Conservation (phyloP, 2,329 filamentous ascomycete genomes). For the Zymoseptoria tritici region DNA sequence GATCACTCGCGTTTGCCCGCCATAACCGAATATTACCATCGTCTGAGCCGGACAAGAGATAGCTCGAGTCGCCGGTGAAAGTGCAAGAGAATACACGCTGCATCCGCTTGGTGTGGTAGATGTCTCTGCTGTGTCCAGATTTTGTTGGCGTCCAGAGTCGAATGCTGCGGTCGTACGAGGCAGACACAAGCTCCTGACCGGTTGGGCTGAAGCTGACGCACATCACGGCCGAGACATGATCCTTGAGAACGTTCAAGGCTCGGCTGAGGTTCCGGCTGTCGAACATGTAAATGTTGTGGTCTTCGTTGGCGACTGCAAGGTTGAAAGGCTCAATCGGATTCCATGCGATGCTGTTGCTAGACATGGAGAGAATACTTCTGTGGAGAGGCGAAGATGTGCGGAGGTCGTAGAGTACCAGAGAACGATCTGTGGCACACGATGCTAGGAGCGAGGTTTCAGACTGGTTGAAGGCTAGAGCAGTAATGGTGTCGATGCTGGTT, state of each 20-base stretch:
- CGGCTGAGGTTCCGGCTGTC: slow-evolving; percentile 88
- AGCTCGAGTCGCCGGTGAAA: slow-evolving; percentile 85
- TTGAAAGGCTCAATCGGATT: slow-evolving; percentile 98
- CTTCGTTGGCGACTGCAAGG: slow-evolving; percentile 86
- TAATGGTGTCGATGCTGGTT: slow-evolving; percentile 83
- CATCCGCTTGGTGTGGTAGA: slow-evolving; percentile 98
- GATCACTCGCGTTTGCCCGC: slow-evolving; percentile 75
- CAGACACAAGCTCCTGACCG: slow-evolving; percentile 85
- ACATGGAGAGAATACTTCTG: slow-evolving; percentile 73
- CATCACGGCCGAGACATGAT: slow-evolving; percentile 89
- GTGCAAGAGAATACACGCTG: slow-evolving; percentile 80
- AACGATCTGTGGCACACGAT: slow-evolving; percentile 76
- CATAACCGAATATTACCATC: slow-evolving; percentile 89
- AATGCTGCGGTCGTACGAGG: slow-evolving; percentile 80
- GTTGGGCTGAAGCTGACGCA: slow-evolving; percentile 93
- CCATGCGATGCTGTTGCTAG: slow-evolving; percentile 79
- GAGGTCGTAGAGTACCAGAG: slow-evolving; percentile 84
- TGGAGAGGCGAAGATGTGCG: slow-evolving; percentile 76
- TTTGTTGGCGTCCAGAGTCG: slow-evolving; percentile 71
- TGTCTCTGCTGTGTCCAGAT: slow-evolving; percentile 72
- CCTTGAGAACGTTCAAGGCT: slow-evolving; percentile 81
- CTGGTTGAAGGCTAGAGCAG: slow-evolving; percentile 80
- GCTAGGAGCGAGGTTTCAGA: slow-evolving; percentile 87
- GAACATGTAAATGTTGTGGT: slow-evolving; percentile 88
- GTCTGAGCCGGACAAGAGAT: slow-evolving; percentile 82